phyloP scores from a whole-genome alignment of 805 yeast genomes.

The Lipomyces anomalus region DNA sequence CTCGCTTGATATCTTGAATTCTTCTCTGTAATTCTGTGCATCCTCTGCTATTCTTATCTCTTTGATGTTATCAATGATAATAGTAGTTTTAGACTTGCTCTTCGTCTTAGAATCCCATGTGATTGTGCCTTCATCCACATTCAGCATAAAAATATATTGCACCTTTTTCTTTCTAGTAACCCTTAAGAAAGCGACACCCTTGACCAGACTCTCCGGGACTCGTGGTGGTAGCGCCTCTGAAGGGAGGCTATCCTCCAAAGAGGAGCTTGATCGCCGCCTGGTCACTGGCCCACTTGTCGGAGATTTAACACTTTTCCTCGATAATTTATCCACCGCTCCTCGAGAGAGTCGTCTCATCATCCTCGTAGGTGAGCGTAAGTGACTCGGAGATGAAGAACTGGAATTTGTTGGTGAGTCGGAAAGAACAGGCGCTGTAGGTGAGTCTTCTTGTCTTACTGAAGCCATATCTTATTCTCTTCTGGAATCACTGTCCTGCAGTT shows the following conservation, averaged over 20 bases:
- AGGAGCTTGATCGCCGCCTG: slow-evolving; percentile 3
- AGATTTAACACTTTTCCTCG: slow-evolving; percentile 4
- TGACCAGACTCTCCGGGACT: slow-evolving; percentile 45
- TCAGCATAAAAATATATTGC: slow-evolving; percentile 51
- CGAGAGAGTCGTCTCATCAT: slow-evolving; percentile 23
- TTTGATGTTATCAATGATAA: slow-evolving; percentile 58
- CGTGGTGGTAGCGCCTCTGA: slow-evolving; percentile 29
- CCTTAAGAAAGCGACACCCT: slow-evolving; percentile 59
- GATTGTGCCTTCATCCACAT: slow-evolving; percentile 49
- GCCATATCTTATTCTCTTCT: too few species aligned
- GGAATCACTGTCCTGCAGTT: too few species aligned
- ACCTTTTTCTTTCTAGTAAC: slow-evolving; percentile 66
- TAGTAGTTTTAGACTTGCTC: slow-evolving; percentile 14
- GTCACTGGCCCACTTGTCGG: slow-evolving; percentile 8
- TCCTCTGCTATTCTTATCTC: slow-evolving; percentile 58
- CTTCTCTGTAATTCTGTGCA: slow-evolving; percentile 82
- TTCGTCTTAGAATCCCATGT: slow-evolving; percentile 50
- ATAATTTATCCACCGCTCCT: slow-evolving; percentile 20
- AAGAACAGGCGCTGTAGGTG: not conserved
- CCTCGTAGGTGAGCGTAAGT: slow-evolving; percentile 7
- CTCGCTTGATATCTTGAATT: slow-evolving; percentile 65
- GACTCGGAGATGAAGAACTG: slow-evolving; percentile 4
- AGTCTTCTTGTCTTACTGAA: too few species aligned
- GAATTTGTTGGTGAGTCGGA: not conserved
- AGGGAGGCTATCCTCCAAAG: slow-evolving; percentile 11